Evolutionary conservation across 139 green algal genomes (phyloP), one percentile per base, ranked within the genome.

Genomic region (Chlorella vulgaris): DNA sequence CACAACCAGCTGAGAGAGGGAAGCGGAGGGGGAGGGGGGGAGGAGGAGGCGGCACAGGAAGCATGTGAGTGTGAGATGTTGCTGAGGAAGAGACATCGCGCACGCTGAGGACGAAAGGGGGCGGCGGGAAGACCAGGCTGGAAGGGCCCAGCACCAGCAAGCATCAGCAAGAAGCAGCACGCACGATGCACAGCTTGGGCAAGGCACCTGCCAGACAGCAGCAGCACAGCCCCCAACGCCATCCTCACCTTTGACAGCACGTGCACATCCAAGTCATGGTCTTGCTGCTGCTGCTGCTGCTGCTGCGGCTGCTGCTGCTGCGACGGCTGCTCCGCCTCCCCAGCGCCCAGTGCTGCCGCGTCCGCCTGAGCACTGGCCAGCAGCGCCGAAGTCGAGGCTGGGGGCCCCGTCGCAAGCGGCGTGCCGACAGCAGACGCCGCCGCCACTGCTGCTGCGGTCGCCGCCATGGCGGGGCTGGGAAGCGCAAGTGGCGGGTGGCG

Each of bases 1-100:
- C 28, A 55, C 73, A 36, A 82, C 74, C 67, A 90, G 82, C 69
- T 90, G 40, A 5, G 36, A 19, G 33, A 76, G 33, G 33, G 3
- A 28, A 51, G 28, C 26, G 47, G 18, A 36, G 18, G n/a, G 18
- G 18, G 66, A 31, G 19, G 31, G 61, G 7, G 61, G 10, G 29
- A 38, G 61, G 3, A 40, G 28, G 13, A 2, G 29, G 19, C 61
- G 38, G 61, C 3, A 7, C 60, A 36, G 28, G 60, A 66, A n/a
- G 24, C 13, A 26, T 3, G 36, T 4, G 35, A 33, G 40, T 22
- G 38, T 4, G 28, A 28, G 39, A 35, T 29, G 63, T 29, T 4
- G 63, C 1, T 15, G 2, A 43, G 31, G 13, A 5, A 40, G 31
- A 8, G 47, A 55, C 13, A 55, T 10, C 47, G 13, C 47, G 47